Evolutionary conservation across 2,329 filamentous ascomycete species (phyloP).

Genomic region (Fusarium papillatum): DNA sequence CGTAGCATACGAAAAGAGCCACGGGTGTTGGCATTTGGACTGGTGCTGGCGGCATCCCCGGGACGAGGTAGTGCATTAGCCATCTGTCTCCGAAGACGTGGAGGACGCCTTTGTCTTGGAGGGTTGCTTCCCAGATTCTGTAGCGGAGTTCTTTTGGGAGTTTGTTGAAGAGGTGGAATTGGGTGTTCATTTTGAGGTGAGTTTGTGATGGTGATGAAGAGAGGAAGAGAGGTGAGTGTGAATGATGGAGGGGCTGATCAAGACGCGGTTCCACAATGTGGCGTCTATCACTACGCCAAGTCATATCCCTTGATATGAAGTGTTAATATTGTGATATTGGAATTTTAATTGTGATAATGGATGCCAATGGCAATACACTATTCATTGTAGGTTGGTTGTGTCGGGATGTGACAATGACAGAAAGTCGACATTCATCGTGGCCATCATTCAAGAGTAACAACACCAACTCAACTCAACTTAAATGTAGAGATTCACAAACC

Average conservation of each 20-base stretch:
- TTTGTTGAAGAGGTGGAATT: constrained; percentile 37
- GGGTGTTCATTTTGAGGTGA: neutral
- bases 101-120: constrained; percentile 28
- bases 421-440: neutral
- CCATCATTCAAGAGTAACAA: neutral
- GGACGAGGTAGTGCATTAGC: constrained; percentile 13
- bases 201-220: neutral
- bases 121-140: constrained; percentile 37
- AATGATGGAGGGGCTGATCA: neutral
- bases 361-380: neutral
- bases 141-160: constrained; percentile 44
- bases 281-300: neutral
- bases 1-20: constrained; percentile 33
- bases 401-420: too few relatives aligned
- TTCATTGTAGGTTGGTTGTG: neutral
- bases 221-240: neutral
- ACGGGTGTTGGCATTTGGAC: constrained; percentile 34
- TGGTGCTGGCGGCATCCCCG: neutral
- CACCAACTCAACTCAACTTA: neutral
- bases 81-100: constrained; percentile 35
- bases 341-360: neutral
- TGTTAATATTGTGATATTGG: neutral
- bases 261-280: neutral
- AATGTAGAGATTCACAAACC: neutral
- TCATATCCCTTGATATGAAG: neutral